A percentile compares a stretch with the other conserved stretches of the same genome.
Conservation (phyloP, 2,329 filamentous ascomycete species). For the Sporothrix curviconia region DNA sequence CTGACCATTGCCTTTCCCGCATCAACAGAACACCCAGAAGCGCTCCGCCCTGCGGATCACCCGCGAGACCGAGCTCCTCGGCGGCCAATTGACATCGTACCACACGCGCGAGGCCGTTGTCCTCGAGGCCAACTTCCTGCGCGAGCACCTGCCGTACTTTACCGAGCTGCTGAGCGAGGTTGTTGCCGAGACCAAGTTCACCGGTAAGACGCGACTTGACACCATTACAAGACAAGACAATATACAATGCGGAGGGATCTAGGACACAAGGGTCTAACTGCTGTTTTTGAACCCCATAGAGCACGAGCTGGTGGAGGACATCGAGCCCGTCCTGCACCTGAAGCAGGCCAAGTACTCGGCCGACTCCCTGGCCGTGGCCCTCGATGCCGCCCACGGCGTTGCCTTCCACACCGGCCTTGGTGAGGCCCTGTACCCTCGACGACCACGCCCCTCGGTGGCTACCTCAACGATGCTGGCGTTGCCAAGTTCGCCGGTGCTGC, state of each 20-base stretch:
- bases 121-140: constrained; percentile 88
- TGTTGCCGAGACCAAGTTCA: constrained; percentile 79
- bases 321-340: constrained; percentile 67
- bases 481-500: constrained; percentile 69
- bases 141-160: constrained; percentile 95
- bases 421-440: constrained; percentile 63
- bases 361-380: constrained; percentile 59
- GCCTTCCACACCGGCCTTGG: constrained; percentile 95
- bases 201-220: constrained; percentile 44
- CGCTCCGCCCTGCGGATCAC: constrained; percentile 88
- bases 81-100: constrained; percentile 78
- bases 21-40: constrained; percentile 80
- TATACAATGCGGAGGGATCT: not conserved
- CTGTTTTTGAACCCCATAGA: constrained; percentile 43
- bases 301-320: constrained; percentile 85
- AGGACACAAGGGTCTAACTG: not conserved
- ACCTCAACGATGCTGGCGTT: constrained; percentile 70
- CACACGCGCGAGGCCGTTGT: constrained; percentile 92
- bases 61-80: constrained; percentile 91
- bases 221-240: too few relatives aligned
- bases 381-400: constrained; percentile 77
- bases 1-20: not conserved
- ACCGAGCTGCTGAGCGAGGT: constrained; percentile 92
- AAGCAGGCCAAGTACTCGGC: constrained; percentile 68
- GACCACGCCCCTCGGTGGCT: constrained; percentile 66